Evolutionary conservation across 2,329 filamentous ascomycete genomes (phyloP), one percentile per base, ranked within the genome.

Genomic region (Monosporascus sp.): DNA sequence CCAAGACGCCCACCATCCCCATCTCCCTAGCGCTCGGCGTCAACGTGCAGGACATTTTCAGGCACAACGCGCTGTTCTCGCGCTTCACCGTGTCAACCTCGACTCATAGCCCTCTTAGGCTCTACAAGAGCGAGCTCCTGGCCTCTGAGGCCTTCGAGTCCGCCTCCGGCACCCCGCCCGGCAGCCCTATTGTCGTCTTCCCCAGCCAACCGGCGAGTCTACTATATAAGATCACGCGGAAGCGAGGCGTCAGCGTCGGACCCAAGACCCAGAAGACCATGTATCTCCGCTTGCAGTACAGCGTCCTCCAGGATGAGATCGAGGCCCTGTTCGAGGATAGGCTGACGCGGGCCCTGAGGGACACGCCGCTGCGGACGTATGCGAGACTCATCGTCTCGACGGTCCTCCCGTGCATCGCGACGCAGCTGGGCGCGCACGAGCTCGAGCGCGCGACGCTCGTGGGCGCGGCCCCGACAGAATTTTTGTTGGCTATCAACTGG

Each of bases 41-140:
- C 57, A 97, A 97, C 60, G 94, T 99, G 6, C 92, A 97, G 64
- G 94, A 99, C 62, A 83, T 95, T 27, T 97, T 97, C 76, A 96
- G 96, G 67, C 84, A 90, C 57, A 75, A 85, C 7, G 79, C 83
- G 0, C 77, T 97, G 0, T 94, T 94, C 65, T 97, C 92, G 0
- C 87, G 87, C 9, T 99, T 99, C 68, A 96, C 89, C 15, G 87
- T 99, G 50, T 91, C 90, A 14, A 91, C 92, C 0, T 87, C 90
- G 1, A 89, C 80, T 52, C 69, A 81, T 24, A 85, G 87, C 31
- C 94, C 94, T 0, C 70, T 97, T 9, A 81, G 88, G 4, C 74
- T 99, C 7, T 77, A 88, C 46, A 81, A 81, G 51, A 89, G 89
- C 58, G 78, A 83, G 50, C 79, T 99, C 1, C 70, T 87, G 14